Evolutionary conservation across 2,329 filamentous ascomycete species (phyloP), one percentile per base, ranked within the genome.

Genomic region (Thelonectria rubi): DNA sequence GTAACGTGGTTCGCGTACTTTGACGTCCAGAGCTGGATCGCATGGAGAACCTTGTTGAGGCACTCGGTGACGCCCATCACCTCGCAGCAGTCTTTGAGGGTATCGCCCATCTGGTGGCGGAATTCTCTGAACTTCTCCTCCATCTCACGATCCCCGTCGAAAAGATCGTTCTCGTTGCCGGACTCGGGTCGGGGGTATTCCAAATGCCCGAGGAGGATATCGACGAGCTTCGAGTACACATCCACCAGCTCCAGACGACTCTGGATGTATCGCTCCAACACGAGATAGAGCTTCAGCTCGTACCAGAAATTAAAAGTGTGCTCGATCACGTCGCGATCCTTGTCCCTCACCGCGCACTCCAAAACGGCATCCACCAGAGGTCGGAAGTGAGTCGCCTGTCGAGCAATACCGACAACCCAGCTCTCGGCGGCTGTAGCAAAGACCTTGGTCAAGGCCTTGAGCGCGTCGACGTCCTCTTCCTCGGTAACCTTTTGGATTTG

Each of bases 271-370:
- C 90, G 90, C 37, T 98, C 94, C 55, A 99, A 79, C 2, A 94
- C 93, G 49, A 99, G 84, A 75, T 97, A 97, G 76, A 97, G 93
- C 82, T 99, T 99, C 48, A 99, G 85, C 74, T 99, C 95, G 75
- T 96, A 98, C 95, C 95, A 99, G 80, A 99, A 98, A 68, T 88
- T 88, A 78, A 99, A 99, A 0, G 96, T 99, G 72, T 95, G 88
- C 55, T 93, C 92, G 65, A 99, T 93, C 5, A 94, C 93, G 68
- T 99, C 95, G 64, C 91, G 88, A 55, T 97, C 94, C 74, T 88
- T 89, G 76, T 99, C 95, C 68, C 91, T 86, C 11, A 91, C 87
- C 63, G 92, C 94, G 73, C 93, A 97, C 79, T 98, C 94, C n/a
- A 98, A 84, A 15, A 99, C 88, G 7, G 91, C 88, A 72, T 97